A percentile compares a stretch with the other conserved stretches of the same genome.
phyloP scores from a whole-genome alignment of 345 rosid genomes.

The Eutrema heterophyllum region DNA sequence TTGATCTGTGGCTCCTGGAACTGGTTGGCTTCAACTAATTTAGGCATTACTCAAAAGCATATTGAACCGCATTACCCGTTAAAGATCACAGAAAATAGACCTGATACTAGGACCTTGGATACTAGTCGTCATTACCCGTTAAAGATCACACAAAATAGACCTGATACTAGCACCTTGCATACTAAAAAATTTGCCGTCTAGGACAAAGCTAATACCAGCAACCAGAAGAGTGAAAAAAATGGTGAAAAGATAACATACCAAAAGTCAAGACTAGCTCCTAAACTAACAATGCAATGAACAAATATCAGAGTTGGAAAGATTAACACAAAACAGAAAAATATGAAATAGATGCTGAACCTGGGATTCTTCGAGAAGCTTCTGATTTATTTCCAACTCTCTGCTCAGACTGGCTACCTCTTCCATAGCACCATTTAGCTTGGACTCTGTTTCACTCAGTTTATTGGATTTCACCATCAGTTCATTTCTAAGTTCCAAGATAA shows the following conservation, averaged over 20 bases:
- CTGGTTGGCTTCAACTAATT: background rate
- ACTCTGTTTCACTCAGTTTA: constrained; percentile 57
- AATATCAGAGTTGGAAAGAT: background rate
- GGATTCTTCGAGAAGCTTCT: constrained; percentile 88
- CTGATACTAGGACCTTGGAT: background rate
- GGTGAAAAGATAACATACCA: constrained; percentile 3
- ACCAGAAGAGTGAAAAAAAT: background rate
- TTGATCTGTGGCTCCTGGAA: background rate
- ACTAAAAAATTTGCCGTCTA: background rate
- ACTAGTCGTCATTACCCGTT: background rate
- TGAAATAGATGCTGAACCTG: constrained; percentile 51
- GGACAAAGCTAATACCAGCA: background rate
- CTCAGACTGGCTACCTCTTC: constrained; percentile 65
- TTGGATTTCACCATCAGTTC: constrained; percentile 59
- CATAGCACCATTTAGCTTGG: constrained; percentile 60
- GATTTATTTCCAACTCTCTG: constrained; percentile 69
- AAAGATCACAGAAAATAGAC: background rate
- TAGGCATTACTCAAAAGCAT: background rate
- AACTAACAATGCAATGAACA: background rate
- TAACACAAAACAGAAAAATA: background rate
- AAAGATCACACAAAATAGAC: background rate
- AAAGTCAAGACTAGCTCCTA: background rate
- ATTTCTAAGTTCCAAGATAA: constrained; percentile 49
- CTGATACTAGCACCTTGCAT: background rate
- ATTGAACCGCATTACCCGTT: background rate